Conservation (phyloP, 1,139 yeast species). For the Scheffersomyces cryptocercus region DNA sequence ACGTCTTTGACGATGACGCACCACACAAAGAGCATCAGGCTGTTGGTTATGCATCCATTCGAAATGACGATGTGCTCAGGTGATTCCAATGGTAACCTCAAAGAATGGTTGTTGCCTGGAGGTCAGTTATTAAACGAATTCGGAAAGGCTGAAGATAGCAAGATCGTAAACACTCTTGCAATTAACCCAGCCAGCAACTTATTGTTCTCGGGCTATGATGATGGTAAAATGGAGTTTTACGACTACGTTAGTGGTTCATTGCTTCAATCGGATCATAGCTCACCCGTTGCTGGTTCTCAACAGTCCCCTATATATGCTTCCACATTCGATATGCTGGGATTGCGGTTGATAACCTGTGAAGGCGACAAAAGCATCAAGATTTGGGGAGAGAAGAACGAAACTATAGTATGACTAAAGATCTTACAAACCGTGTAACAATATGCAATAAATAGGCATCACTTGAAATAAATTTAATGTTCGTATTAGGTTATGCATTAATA, state of each 20-base stretch:
- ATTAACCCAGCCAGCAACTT: slow-evolving; percentile 65
- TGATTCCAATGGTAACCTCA: slow-evolving; percentile 76
- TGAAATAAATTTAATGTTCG: too few species aligned
- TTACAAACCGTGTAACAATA: too few species aligned
- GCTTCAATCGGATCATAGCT: slow-evolving; percentile 55
- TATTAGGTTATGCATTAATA: too few species aligned
- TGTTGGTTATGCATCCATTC: slow-evolving; percentile 65
- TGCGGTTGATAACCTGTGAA: slow-evolving; percentile 81
- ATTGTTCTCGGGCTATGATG: slow-evolving; percentile 80
- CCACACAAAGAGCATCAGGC: slow-evolving; percentile 80
- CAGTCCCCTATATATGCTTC: slow-evolving; percentile 71
- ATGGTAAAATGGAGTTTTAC: slow-evolving; percentile 75
- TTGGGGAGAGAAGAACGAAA: slow-evolving; percentile 60
- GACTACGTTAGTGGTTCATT: slow-evolving; percentile 74
- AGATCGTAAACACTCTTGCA: slow-evolving; percentile 67
- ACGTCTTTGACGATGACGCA: slow-evolving; percentile 67
- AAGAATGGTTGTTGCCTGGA: slow-evolving; percentile 81
- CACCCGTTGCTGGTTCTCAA: slow-evolving; percentile 67
- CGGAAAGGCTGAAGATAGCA: slow-evolving; percentile 39
- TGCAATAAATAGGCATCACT: too few species aligned
- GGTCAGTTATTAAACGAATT: slow-evolving; percentile 63
- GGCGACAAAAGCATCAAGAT: slow-evolving; percentile 87
- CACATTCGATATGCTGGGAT: slow-evolving; percentile 76
- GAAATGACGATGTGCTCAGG: slow-evolving; percentile 75
- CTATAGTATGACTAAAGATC: too few species aligned